Base-by-base conservation (phyloP, 2,329 filamentous ascomycete genomes). In the Akanthomyces lecanii region DNA sequence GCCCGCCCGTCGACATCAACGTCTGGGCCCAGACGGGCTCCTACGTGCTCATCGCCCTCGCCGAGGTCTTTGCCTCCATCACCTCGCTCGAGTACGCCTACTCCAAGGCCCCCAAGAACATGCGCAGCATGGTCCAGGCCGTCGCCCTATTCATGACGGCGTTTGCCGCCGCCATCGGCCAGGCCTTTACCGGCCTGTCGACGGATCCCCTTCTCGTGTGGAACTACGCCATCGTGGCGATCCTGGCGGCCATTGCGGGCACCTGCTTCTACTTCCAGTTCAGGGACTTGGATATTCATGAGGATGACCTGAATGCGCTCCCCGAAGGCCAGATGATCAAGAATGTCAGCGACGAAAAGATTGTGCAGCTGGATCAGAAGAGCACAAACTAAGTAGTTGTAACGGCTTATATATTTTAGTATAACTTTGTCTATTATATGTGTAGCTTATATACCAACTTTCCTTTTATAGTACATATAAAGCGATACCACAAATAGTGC, bases 21-120 rank as follows among this genome's bases (percentile, higher is more conserved):
- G 89, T 92, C 61, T 87, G 84, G 83, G 78, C 78, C 2, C 83
- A 85, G 73, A 79, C 79, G 0, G 78, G 79, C 4, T 73, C 80
- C 0, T 83, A 82, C 68, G 72, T 81, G 4, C 74, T 82, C 58
- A 76, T 82, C 60, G 81, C 78, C 3, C 72, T 83, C 8, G 76
- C 79, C 33, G 81, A 83, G 69, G 79, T 82, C 53, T 75, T 80
- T 62, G 78, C 79, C 1, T 80, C 77, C 63, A 82, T 82, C 66
- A 83, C 81, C 1, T 85, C 82, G 14, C 81, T 91, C 18, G 89
- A 92, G 74, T 91, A 90, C 67, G 89, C 89, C 25, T 91, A 86
- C 76, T 88, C 88, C 70, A 91, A 91, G 74, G 88, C 89, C 0
- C 90, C 89, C 10, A 82, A 82, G 71, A 91, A 90, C 76, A 92